A percentile compares a stretch with the other conserved stretches of the same genome.
Evolutionary conservation across 208 protist species (phyloP).

Genomic region (Wallacemonas sp.): DNA sequence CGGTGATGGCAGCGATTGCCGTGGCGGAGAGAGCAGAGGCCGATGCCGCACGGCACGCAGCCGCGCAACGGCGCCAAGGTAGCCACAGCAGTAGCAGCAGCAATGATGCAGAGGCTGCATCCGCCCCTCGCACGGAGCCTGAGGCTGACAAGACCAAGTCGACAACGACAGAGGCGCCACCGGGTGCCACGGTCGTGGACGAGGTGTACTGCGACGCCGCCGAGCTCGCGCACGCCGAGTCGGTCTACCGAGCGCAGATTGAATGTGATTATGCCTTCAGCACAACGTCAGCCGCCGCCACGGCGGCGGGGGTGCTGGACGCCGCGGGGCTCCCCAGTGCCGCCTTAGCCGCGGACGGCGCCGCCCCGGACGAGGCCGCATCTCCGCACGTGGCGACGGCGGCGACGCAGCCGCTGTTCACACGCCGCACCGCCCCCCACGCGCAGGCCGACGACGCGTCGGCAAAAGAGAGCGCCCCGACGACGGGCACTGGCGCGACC

Average conservation of each 20-base stretch:
- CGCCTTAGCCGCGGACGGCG: not conserved
- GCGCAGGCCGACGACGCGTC: not conserved
- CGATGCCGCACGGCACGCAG: too few species aligned
- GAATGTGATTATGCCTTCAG: constrained; percentile 80
- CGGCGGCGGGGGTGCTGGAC: constrained; percentile 3
- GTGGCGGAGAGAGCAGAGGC: constrained; percentile 8
- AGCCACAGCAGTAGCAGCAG: not conserved
- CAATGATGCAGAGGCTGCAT: too few species aligned
- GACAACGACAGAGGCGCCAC: not conserved
- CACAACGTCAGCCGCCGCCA: constrained; percentile 22
- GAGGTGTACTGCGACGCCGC: constrained; percentile 7
- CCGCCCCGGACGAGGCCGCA: not conserved
- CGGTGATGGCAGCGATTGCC: constrained; percentile 1
- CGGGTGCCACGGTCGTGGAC: not conserved
- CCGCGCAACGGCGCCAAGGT: not conserved
- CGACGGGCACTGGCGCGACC: not conserved
- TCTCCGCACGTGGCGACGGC: not conserved
- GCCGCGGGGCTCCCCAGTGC: not conserved
- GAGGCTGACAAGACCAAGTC: too few species aligned
- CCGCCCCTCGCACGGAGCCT: too few species aligned
- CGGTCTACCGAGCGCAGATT: constrained; percentile 76
- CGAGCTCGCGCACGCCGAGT: constrained; percentile 61
- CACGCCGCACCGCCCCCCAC: not conserved
- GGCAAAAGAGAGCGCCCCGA: not conserved
- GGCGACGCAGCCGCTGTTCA: not conserved